These are phyloP conservation scores for Haemoproteus tartakovskyi DNA, from an alignment of 169 alveolate species.

Conservation along the genomic window DNA sequence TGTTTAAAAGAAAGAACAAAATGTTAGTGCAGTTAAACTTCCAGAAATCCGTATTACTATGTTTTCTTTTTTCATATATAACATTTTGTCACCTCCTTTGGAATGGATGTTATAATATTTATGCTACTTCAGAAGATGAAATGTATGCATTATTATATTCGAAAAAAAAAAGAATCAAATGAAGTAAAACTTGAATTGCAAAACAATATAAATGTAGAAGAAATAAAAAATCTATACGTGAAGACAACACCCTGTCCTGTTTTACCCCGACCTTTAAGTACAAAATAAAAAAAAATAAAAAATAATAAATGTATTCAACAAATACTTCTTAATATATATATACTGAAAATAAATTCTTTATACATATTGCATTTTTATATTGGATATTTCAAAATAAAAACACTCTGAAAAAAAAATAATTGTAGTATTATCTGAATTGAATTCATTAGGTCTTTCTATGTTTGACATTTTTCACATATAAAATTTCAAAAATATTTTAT, in stretches of 20 bases:
- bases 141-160: slow-evolving; percentile 24
- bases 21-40: slow-evolving; percentile 50
- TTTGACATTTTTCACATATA: no score
- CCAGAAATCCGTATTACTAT: slow-evolving; percentile 9
- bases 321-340: no score
- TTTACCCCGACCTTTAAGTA: slow-evolving; percentile 63
- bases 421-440: no score
- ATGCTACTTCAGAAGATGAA: slow-evolving; percentile 58
- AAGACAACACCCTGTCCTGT: slow-evolving; percentile 56
- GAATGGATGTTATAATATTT: slow-evolving; percentile 61
- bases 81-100: slow-evolving; percentile 47
- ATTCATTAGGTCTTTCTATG: no score
- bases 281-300: background rate
- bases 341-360: no score
- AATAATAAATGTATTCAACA: no score
- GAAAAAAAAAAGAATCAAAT: slow-evolving; percentile 13
- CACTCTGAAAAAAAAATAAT: no score
- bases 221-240: slow-evolving; percentile 6
- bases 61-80: slow-evolving; percentile 34
- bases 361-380: no score
- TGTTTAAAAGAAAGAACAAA: background rate
- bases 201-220: slow-evolving; percentile 3
- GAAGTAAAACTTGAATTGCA: slow-evolving; percentile 13
- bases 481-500: no score
- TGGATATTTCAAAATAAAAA: no score